Evolutionary conservation across 2,329 filamentous ascomycete species (phyloP).

Genomic region (Diaporthe helianthi): DNA sequence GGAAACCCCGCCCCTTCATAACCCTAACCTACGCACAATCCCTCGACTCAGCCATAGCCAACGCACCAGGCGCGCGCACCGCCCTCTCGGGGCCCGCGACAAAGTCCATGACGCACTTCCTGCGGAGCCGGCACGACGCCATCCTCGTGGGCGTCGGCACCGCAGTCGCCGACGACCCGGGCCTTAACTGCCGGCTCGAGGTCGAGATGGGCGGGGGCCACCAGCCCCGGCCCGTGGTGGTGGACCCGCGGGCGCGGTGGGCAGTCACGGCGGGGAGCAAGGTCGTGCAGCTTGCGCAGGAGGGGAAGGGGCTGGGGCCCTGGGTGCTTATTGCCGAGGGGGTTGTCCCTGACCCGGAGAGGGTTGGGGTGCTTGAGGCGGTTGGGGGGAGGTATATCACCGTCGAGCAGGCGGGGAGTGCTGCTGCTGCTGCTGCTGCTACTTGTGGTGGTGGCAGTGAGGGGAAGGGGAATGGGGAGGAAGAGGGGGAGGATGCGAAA

Average conservation of each 20-base stretch:
- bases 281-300: slow-evolving; percentile 68
- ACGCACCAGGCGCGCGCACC: slow-evolving; percentile 82
- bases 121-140: slow-evolving; percentile 81
- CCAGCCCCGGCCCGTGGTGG: slow-evolving; percentile 82
- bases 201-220: slow-evolving; percentile 55
- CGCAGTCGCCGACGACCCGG: slow-evolving; percentile 83
- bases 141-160: slow-evolving; percentile 88
- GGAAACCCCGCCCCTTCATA: slow-evolving; percentile 55
- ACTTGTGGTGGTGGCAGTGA: too few relatives aligned
- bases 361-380: slow-evolving; percentile 50
- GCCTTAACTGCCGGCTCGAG: slow-evolving; percentile 79
- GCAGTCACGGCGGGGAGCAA: slow-evolving; percentile 64
- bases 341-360: slow-evolving; percentile 51
- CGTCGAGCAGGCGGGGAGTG: slow-evolving; percentile 47
- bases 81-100: slow-evolving; percentile 81
- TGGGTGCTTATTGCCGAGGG: slow-evolving; percentile 68
- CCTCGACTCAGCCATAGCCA: slow-evolving; percentile 80
- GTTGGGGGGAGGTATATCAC: slow-evolving; percentile 61
- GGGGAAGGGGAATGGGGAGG: slow-evolving; percentile 40
- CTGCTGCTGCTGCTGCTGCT: slow-evolving; percentile 28
- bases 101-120: slow-evolving; percentile 92
- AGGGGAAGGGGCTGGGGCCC: slow-evolving; percentile 74
- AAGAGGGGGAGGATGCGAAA: slow-evolving; percentile 43
- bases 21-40: slow-evolving; percentile 93
- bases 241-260: slow-evolving; percentile 84